Conservation (phyloP, 148 eudicot species). For the Diospyros kaki region DNA sequence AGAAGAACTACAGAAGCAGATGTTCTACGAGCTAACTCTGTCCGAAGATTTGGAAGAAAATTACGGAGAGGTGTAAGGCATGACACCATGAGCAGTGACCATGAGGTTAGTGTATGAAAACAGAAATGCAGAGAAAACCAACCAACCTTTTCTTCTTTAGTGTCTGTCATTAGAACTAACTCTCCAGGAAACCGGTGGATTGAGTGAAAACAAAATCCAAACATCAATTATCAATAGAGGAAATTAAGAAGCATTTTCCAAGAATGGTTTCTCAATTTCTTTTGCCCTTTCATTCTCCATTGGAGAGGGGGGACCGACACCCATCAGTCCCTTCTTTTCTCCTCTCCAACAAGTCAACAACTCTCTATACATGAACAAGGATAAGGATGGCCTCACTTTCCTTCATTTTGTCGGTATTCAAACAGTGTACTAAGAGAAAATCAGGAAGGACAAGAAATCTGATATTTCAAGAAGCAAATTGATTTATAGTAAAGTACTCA, state of each 20-base stretch:
- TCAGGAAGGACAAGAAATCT: too few relatives aligned
- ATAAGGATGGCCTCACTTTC: neutral
- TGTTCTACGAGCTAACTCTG: conserved; percentile 55
- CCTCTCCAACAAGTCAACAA: neutral
- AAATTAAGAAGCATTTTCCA: neutral
- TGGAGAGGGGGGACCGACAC: neutral
- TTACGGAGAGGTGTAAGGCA: conserved; percentile 48
- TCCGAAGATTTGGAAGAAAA: conserved; percentile 70
- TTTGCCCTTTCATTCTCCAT: neutral
- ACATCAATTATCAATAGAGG: neutral
- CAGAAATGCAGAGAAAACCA: neutral
- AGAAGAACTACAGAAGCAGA: conserved; percentile 82
- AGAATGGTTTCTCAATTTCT: neutral
- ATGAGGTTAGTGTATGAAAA: conserved; percentile 62
- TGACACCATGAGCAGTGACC: conserved; percentile 75
- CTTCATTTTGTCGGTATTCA: conserved; percentile 8
- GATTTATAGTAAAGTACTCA: too few relatives aligned
- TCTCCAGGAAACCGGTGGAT: neutral
- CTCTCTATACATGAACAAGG: neutral
- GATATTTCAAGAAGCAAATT: too few relatives aligned
- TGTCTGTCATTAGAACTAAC: too few relatives aligned
- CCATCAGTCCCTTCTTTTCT: neutral
- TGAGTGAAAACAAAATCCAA: neutral
- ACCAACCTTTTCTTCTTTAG: neutral
- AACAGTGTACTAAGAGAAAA: neutral